Evolutionary conservation across 148 eudicot species (phyloP).

Genomic region (Polygonum maritimum): DNA sequence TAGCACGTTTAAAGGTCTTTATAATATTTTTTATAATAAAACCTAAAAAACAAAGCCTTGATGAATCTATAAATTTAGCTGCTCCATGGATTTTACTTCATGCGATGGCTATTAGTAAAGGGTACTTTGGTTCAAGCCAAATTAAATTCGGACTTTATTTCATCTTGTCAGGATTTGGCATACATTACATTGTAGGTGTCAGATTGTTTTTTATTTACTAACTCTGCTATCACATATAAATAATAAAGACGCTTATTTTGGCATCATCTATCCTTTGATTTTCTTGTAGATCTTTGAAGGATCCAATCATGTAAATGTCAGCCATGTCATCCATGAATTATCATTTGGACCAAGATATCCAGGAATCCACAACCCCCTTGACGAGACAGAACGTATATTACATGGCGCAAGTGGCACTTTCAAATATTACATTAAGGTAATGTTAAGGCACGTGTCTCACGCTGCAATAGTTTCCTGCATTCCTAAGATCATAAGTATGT

Average conservation of each 20-base stretch:
- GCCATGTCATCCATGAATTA: constrained; percentile 88
- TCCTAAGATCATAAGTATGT: neutral
- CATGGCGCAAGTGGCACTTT: constrained; percentile 82
- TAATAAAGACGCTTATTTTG: neutral
- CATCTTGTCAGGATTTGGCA: neutral
- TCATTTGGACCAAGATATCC: constrained; percentile 98
- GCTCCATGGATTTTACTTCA: neutral
- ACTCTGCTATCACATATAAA: neutral
- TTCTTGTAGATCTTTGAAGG: constrained; percentile 80
- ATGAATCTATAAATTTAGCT: neutral
- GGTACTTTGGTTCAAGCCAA: neutral
- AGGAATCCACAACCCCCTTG: constrained; percentile 92
- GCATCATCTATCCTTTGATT: neutral
- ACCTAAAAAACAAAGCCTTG: too few relatives aligned
- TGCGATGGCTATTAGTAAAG: neutral
- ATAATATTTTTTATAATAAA: too few relatives aligned
- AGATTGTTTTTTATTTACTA: neutral
- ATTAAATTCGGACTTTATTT: neutral
- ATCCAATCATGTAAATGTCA: constrained; percentile 84
- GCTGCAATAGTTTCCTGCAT: neutral
- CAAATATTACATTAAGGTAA: constrained; percentile 95
- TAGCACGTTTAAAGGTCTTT: too few relatives aligned
- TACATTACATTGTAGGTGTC: neutral
- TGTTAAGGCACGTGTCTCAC: constrained; percentile 3
- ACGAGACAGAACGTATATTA: constrained; percentile 64